Evolutionary conservation across 1,284 basidiomycete species (phyloP).

Genomic region (Coriolopsis trogii): DNA sequence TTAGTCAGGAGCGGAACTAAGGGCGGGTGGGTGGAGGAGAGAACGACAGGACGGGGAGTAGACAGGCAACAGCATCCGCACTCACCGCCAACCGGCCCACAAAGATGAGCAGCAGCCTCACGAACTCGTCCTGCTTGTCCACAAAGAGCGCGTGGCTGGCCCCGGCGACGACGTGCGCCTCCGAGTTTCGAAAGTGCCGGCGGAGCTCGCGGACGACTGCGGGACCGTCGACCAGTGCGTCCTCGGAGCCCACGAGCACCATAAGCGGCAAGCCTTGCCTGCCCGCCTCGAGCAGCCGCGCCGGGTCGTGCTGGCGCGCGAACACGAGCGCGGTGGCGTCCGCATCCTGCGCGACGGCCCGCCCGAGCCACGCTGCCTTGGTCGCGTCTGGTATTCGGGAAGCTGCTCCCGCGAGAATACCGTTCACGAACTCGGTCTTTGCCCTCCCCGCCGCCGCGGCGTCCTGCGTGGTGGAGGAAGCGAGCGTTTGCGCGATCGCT

Average conservation of each 20-base stretch:
- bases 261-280: conserved; percentile 27
- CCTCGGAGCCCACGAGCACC: conserved; percentile 23
- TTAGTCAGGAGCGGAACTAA: neutral
- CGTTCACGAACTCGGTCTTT: conserved; percentile 25
- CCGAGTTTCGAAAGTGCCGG: conserved; percentile 25
- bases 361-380: conserved; percentile 27
- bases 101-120: conserved; percentile 23
- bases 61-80: neutral
- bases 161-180: conserved; percentile 23
- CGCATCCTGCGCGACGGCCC: conserved; percentile 18
- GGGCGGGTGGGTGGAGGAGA: too few relatives aligned
- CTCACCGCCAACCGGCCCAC: conserved; percentile 24
- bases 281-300: conserved; percentile 23
- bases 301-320: conserved; percentile 21
- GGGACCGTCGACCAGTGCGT: conserved; percentile 22
- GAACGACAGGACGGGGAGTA: too few relatives aligned
- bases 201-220: conserved; percentile 22
- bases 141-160: conserved; percentile 29
- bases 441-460: conserved; percentile 18
- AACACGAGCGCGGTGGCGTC: conserved; percentile 12
- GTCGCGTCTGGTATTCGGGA: conserved; percentile 15
- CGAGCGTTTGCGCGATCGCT: conserved; percentile 16
- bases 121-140: conserved; percentile 27
- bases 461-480: conserved; percentile 19
- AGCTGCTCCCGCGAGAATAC: conserved; percentile 21